Evolutionary conservation across 2,329 filamentous ascomycete genomes (phyloP).

Genomic region (Fusarium sp.): DNA sequence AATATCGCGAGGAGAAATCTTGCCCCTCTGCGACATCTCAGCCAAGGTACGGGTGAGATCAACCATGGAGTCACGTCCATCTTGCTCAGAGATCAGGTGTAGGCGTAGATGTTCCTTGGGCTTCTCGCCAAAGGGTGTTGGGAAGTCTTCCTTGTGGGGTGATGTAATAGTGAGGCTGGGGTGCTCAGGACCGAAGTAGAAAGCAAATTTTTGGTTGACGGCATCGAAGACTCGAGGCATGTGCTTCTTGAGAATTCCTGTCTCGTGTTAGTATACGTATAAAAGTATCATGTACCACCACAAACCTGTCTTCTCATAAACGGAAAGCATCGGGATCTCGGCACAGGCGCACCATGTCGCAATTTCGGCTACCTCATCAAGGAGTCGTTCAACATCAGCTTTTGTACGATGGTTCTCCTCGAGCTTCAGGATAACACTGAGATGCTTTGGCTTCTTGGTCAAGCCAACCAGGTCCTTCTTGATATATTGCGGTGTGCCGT

Average conservation of each 20-base stretch:
- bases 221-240: constrained; percentile 86
- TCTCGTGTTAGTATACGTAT: constrained; percentile 21
- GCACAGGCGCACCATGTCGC: constrained; percentile 93
- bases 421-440: constrained; percentile 86
- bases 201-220: constrained; percentile 82
- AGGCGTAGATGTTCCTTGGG: constrained; percentile 65
- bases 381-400: constrained; percentile 83
- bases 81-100: constrained; percentile 86
- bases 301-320: constrained; percentile 92
- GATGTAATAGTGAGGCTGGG: constrained; percentile 74
- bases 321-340: constrained; percentile 86
- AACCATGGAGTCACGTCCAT: constrained; percentile 93
- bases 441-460: constrained; percentile 81
- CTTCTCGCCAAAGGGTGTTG: constrained; percentile 49
- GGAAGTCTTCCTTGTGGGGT: constrained; percentile 58
- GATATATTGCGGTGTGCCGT: constrained; percentile 93
- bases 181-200: constrained; percentile 85
- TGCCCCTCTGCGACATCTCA: constrained; percentile 93
- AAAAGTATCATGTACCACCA: neutral
- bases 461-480: constrained; percentile 85
- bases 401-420: constrained; percentile 77
- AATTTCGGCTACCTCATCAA: constrained; percentile 92
- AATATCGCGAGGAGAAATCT: constrained; percentile 85
- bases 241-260: constrained; percentile 90
- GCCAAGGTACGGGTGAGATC: constrained; percentile 94